Evolutionary conservation across 805 yeast species (phyloP).

Genomic region (Jamesozyma hellenica): DNA sequence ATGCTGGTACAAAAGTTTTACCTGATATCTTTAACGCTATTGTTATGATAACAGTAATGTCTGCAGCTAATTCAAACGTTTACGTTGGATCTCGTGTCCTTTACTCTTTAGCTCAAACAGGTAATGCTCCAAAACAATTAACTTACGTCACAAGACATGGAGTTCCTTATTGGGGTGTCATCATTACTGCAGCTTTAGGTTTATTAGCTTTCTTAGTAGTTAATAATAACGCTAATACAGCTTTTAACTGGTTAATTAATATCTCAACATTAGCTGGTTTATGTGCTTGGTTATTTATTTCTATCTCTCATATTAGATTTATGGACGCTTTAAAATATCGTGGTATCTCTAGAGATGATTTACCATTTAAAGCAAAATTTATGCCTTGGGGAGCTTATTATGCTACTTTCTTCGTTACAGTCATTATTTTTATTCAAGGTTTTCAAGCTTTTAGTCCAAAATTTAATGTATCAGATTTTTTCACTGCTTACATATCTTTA

Average conservation of each 20-base stretch:
- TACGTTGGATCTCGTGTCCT: conserved; percentile 64
- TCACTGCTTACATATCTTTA: conserved; percentile 55
- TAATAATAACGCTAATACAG: conserved; percentile 41
- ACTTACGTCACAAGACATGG: conserved; percentile 45
- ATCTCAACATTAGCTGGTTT: conserved; percentile 60
- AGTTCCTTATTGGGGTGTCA: conserved; percentile 50
- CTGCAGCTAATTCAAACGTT: conserved; percentile 71
- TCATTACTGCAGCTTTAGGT: conserved; percentile 47
- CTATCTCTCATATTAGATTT: conserved; percentile 49
- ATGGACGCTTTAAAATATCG: conserved; percentile 51
- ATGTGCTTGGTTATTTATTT: conserved; percentile 56
- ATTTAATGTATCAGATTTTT: conserved; percentile 44
- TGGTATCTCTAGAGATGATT: conserved; percentile 49
- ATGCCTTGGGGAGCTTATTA: conserved; percentile 61
- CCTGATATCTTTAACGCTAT: conserved; percentile 68
- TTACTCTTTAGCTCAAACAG: conserved; percentile 50
- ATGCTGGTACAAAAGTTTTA: conserved; percentile 55
- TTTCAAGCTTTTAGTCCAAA: conserved; percentile 48
- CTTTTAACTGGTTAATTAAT: conserved; percentile 57
- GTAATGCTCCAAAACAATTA: conserved; percentile 51
- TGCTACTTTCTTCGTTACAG: conserved; percentile 41
- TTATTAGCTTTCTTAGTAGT: conserved; percentile 46
- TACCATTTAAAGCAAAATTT: conserved; percentile 58
- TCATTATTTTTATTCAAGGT: conserved; percentile 62
- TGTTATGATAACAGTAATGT: conserved; percentile 52